Percentiles rank a stretch among this genome's conserved stretches.
Conservation (phyloP, 1,284 basidiomycete species). For the Naganishia cerealis region DNA sequence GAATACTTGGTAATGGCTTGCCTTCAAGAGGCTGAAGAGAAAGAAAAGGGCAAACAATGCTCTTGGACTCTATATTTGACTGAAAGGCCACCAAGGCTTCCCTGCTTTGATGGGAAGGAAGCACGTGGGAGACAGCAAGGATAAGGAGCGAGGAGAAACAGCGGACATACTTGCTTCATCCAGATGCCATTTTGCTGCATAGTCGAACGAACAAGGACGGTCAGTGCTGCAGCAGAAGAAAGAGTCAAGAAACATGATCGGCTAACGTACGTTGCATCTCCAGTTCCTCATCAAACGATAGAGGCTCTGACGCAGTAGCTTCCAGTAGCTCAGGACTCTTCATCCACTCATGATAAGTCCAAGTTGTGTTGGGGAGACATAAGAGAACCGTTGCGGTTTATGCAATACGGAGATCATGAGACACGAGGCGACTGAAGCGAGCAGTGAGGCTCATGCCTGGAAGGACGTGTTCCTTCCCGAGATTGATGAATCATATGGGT, state of each 20-base stretch:
- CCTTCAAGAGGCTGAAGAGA: too few relatives aligned
- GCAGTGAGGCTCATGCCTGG: conserved; percentile 52
- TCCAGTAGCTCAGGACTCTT: conserved; percentile 68
- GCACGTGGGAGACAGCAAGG: background rate
- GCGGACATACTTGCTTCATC: conserved; percentile 74
- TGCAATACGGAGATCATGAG: background rate
- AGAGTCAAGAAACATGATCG: background rate
- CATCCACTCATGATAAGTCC: conserved; percentile 95
- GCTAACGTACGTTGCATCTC: conserved; percentile 79
- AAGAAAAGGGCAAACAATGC: too few relatives aligned
- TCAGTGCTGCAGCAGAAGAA: background rate
- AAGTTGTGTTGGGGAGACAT: background rate
- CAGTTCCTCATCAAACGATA: conserved; percentile 79
- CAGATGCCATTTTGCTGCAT: conserved; percentile 73
- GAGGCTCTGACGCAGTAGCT: conserved; percentile 81
- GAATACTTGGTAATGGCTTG: too few relatives aligned
- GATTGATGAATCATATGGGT: background rate
- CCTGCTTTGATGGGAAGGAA: too few relatives aligned
- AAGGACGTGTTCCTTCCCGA: conserved; percentile 65
- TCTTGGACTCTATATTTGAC: too few relatives aligned
- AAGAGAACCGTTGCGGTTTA: conserved; percentile 32
- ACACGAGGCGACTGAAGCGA: background rate
- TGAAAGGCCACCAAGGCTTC: too few relatives aligned
- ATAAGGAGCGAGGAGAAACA: background rate
- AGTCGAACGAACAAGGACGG: background rate